Evolutionary conservation across 2,329 filamentous ascomycete species (phyloP).

Genomic region (Fusarium kyushuense): DNA sequence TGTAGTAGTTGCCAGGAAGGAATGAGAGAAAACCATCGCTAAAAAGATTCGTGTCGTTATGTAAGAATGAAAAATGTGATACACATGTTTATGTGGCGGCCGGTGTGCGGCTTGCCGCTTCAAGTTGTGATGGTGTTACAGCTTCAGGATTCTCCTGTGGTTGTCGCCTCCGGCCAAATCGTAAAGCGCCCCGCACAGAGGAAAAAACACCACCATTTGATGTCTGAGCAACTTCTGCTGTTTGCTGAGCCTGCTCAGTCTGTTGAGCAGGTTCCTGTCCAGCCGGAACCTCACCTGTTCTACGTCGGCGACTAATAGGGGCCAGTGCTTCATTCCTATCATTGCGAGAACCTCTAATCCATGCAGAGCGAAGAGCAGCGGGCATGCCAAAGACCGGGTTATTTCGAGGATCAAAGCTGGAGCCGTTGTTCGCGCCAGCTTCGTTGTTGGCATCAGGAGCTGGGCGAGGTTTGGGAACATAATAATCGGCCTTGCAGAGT

Average conservation of each 20-base stretch:
- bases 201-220: conserved; percentile 47
- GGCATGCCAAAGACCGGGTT: conserved; percentile 64
- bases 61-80: conserved; percentile 24
- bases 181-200: conserved; percentile 51
- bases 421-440: conserved; percentile 47
- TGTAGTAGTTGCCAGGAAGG: conserved; percentile 21
- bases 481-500: conserved; percentile 98
- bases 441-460: conserved; percentile 55
- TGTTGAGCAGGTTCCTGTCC: conserved; percentile 28
- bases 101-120: conserved; percentile 56
- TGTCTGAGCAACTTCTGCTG: conserved; percentile 26
- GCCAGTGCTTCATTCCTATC: conserved; percentile 2
- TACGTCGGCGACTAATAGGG: conserved; percentile 24
- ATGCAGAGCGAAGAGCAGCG: conserved; percentile 55
- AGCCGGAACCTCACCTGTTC: conserved; percentile 21
- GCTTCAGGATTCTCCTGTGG: conserved; percentile 35
- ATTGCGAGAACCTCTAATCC: conserved; percentile 49
- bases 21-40: conserved; percentile 52
- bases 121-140: conserved; percentile 61
- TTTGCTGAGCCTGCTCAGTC: conserved; percentile 20
- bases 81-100: conserved; percentile 31
- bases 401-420: conserved; percentile 52
- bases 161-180: conserved; percentile 50
- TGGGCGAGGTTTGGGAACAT: conserved; percentile 88
- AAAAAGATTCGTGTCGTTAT: conserved; percentile 43